A percentile compares a stretch with the other conserved stretches of the same genome.
phyloP scores from a whole-genome alignment of 2,329 filamentous ascomycete species.

The Epichloe uncinata region DNA sequence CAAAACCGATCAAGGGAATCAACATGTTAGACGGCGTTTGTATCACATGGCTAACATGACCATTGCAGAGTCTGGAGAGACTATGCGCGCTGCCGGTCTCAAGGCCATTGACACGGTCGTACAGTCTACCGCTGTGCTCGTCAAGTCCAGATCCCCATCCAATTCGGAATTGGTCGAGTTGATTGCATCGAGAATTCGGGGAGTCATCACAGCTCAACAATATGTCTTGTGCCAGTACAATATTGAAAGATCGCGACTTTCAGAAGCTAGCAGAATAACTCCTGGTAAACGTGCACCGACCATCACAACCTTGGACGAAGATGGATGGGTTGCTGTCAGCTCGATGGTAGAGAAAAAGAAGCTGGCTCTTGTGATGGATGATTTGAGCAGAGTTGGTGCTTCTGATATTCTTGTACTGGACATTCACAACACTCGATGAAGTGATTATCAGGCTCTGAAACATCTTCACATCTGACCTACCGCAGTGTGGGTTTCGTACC shows the following conservation, averaged over 20 bases:
- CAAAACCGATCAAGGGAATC: background rate
- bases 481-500: too few relatives aligned
- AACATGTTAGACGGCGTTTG: background rate
- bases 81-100: conserved; percentile 90
- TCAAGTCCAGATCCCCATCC: conserved; percentile 76
- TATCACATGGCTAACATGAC: conserved; percentile 7
- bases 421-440: conserved; percentile 63
- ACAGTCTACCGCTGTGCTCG: conserved; percentile 74
- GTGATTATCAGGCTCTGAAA: background rate
- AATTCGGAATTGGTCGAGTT: conserved; percentile 70
- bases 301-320: conserved; percentile 74
- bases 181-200: conserved; percentile 74
- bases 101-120: conserved; percentile 92
- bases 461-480: too few relatives aligned
- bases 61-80: conserved; percentile 78
- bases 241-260: conserved; percentile 57
- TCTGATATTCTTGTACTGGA: conserved; percentile 75
- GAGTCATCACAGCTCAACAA: conserved; percentile 89
- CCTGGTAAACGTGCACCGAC: conserved; percentile 91
- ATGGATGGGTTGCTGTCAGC: conserved; percentile 87
- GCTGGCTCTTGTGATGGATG: conserved; percentile 79
- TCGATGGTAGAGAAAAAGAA: conserved; percentile 86
- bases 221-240: conserved; percentile 97
- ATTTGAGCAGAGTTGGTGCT: conserved; percentile 61
- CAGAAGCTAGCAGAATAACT: conserved; percentile 60